phyloP scores from a whole-genome alignment of 768 basidiomycete species.

The Lentinula aciculospora region DNA sequence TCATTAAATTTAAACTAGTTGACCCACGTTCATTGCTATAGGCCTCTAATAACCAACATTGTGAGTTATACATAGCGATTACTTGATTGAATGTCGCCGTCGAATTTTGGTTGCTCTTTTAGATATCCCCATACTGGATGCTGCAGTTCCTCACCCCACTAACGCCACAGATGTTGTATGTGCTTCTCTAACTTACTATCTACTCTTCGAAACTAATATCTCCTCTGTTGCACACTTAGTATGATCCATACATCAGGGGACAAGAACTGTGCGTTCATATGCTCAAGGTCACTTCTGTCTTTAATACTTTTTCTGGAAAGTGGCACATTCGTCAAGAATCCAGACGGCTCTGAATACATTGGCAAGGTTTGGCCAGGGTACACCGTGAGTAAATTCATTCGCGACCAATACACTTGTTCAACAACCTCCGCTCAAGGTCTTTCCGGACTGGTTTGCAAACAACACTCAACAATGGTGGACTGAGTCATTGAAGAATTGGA shows the following conservation, averaged over 20 bases:
- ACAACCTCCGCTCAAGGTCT: constrained; percentile 28
- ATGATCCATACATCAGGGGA: constrained; percentile 62
- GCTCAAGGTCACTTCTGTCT: background rate
- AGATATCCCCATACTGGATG: constrained; percentile 73
- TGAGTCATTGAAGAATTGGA: constrained; percentile 54
- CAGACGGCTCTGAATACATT: constrained; percentile 64
- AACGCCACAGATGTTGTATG: constrained; percentile 61
- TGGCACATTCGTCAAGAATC: constrained; percentile 71
- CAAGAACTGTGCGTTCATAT: constrained; percentile 39
- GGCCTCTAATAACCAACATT: constrained; percentile 44
- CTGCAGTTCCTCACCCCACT: constrained; percentile 48
- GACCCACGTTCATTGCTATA: constrained; percentile 10
- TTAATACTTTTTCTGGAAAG: constrained; percentile 22
- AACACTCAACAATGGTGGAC: constrained; percentile 57
- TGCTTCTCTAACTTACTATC: constrained; percentile 8
- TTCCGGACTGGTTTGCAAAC: constrained; percentile 56
- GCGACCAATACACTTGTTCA: background rate
- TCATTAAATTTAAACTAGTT: background rate
- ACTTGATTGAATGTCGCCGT: background rate
- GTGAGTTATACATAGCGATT: constrained; percentile 16
- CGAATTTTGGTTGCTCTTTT: background rate
- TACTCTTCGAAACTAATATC: background rate
- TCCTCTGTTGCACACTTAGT: constrained; percentile 39
- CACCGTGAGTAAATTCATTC: constrained; percentile 34
- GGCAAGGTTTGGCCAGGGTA: constrained; percentile 79